A percentile compares a stretch with the other conserved stretches of the same genome.
Conservation (phyloP, 257 asterid species). For the Echites panduratus region DNA sequence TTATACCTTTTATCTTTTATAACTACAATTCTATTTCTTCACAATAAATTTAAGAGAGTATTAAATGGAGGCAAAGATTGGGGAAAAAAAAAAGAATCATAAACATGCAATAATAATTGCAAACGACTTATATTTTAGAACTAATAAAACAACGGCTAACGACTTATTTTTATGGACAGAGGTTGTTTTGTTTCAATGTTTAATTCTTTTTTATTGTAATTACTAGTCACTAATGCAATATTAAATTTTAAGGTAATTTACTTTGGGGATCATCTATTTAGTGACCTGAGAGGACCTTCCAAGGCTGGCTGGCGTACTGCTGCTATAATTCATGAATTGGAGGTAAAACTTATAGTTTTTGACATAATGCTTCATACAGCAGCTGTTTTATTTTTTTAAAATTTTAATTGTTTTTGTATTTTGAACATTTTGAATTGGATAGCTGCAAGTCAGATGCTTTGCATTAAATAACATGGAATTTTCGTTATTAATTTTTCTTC, state of each 20-base stretch:
- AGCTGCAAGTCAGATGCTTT: background rate
- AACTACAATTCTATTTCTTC: no score
- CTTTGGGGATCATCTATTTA: conserved; percentile 96
- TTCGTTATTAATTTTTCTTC: background rate
- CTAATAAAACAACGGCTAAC: no score
- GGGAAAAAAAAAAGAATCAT: no score
- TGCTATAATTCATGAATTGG: conserved; percentile 90
- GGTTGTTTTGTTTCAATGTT: conserved; percentile 2
- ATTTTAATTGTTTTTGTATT: no score
- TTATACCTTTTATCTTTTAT: no score
- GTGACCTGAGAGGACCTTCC: conserved; percentile 97
- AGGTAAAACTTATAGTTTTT: conserved; percentile 38
- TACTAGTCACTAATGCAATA: conserved; percentile 12
- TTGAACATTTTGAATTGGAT: background rate
- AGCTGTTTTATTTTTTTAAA: background rate
- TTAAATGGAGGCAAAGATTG: no score
- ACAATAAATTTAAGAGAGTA: no score
- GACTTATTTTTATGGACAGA: no score
- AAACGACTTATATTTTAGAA: no score
- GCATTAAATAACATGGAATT: background rate
- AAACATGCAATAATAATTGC: no score
- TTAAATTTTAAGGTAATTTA: conserved; percentile 66
- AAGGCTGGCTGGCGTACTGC: conserved; percentile 99
- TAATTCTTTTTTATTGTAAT: background rate
- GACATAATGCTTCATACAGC: background rate